Base-by-base conservation (phyloP, 148 eudicot species). In the Camellia sinensis region DNA sequence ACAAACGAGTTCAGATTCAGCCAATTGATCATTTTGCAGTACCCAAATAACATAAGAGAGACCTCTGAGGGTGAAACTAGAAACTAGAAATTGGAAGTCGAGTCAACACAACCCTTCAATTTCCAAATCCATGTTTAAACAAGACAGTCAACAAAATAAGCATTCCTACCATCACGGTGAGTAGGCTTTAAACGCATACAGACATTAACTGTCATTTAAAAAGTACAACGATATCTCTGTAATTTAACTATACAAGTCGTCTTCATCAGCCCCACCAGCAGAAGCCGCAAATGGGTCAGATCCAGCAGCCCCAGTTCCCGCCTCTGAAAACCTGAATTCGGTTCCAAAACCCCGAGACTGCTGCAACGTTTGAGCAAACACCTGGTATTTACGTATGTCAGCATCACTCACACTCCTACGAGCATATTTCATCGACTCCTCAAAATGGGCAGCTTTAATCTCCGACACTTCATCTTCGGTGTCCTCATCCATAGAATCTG, bases 331-430 rank as follows among this genome's bases (percentile, higher is more conserved):
- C 7, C 87, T 85, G 76, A 85, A 85, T 60, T 85, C 87, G 6
- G 80, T 54, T 69, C 87, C 87, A 73, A 85, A 85, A 12, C 87
- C 87, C 9, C 87, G 80, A n/a, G 87, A 82, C 76, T 85, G 87
- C 81, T 85, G 87, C 79, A 82, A 73, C 46, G 87, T 85, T 79
- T 85, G 87, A 65, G 85, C 87, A 79, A 85, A 85, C 9, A 82
- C 80, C 77, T 85, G 87, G 60, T 85, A 85, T 53, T 86, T 86
- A 43, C 85, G 85, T 8, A 86, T 86, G 63, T 86, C 88, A 54
- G 86, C 88, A 80, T 86, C 84, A 13, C 88, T 83, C 50, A 86
- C 88, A 78, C 88, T 86, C 21, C 88, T 80, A 12, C 88, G 86
- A 14, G 88, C 87, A 64, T 60, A 85, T 60, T 85, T 85, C 87